Conservation (phyloP, 495 filamentous ascomycete genomes). For the Talaromyces borbonicus region DNA sequence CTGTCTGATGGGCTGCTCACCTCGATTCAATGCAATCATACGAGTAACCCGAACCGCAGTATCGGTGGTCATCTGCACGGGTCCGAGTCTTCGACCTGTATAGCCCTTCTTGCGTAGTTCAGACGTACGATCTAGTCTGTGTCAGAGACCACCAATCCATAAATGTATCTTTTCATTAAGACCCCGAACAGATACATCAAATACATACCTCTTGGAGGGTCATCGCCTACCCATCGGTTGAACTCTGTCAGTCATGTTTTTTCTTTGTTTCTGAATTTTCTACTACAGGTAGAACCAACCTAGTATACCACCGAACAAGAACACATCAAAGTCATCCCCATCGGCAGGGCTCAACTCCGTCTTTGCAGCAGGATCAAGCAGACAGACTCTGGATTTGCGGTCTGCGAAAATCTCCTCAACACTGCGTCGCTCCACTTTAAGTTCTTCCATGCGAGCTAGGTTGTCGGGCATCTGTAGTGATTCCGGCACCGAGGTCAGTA, state of each 20-base stretch:
- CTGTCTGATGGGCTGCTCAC: conserved; percentile 31
- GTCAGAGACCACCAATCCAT: neutral
- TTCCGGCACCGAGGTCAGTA: conserved; percentile 71
- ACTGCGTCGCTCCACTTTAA: conserved; percentile 57
- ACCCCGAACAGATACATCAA: no score
- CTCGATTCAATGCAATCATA: conserved; percentile 72
- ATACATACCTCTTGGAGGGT: conserved; percentile 79
- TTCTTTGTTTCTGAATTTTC: no score
- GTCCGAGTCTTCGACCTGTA: conserved; percentile 75
- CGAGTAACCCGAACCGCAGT: conserved; percentile 91
- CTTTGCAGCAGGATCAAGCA: conserved; percentile 77
- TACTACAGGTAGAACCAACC: conserved; percentile 41
- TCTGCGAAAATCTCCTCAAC: conserved; percentile 70
- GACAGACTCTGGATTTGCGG: conserved; percentile 61
- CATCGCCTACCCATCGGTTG: conserved; percentile 56
- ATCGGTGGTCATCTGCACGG: conserved; percentile 97
- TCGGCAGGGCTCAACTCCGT: conserved; percentile 77
- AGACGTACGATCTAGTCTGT: conserved; percentile 67
- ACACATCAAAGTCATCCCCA: conserved; percentile 73
- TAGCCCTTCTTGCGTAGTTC: conserved; percentile 92
- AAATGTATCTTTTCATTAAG: no score
- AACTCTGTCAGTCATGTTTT: neutral
- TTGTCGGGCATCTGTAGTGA: conserved; percentile 55
- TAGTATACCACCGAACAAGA: conserved; percentile 92
- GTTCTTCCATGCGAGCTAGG: conserved; percentile 47